A percentile compares a stretch with the other conserved stretches of the same genome.
Conservation (phyloP, 139 green algal species). For the Volvox reticuliferus region DNA sequence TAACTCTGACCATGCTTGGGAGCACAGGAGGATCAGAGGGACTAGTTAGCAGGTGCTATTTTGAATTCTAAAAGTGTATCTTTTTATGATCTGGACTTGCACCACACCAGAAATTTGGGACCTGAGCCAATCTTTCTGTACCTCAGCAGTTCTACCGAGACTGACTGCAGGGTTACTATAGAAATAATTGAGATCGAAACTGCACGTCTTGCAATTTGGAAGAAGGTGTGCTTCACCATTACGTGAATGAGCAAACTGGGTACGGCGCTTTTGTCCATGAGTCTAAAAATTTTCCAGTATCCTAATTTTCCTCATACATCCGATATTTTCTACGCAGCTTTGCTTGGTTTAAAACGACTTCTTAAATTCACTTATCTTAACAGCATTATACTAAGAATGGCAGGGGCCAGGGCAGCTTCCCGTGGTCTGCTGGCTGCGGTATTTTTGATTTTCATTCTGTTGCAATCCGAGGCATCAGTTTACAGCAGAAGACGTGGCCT, state of each 20-base stretch:
- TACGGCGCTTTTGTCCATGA: background rate
- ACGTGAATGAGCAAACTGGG: background rate
- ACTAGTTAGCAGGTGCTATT: too few species aligned
- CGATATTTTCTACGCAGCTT: too few species aligned
- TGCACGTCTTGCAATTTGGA: background rate
- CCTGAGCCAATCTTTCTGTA: too few species aligned
- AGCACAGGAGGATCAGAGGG: too few species aligned
- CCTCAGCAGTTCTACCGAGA: too few species aligned
- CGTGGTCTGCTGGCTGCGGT: conserved; percentile 1
- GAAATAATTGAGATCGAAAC: background rate
- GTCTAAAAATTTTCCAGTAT: too few species aligned
- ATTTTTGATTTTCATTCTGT: background rate
- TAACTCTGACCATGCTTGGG: conserved; percentile 13
- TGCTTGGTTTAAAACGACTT: too few species aligned
- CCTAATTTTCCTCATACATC: too few species aligned
- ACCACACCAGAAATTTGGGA: too few species aligned
- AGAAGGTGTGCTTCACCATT: background rate
- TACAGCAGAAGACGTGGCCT: conserved; percentile 25
- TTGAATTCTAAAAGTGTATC: too few species aligned
- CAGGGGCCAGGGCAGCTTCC: conserved; percentile 12
- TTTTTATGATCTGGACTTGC: too few species aligned
- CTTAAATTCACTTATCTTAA: too few species aligned
- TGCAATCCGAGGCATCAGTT: background rate
- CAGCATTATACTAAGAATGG: background rate
- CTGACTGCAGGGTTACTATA: background rate